A percentile compares a stretch with the other conserved stretches of the same genome.
Conservation (phyloP, 2,329 filamentous ascomycete species). For the Didymosphaeria variabile region DNA sequence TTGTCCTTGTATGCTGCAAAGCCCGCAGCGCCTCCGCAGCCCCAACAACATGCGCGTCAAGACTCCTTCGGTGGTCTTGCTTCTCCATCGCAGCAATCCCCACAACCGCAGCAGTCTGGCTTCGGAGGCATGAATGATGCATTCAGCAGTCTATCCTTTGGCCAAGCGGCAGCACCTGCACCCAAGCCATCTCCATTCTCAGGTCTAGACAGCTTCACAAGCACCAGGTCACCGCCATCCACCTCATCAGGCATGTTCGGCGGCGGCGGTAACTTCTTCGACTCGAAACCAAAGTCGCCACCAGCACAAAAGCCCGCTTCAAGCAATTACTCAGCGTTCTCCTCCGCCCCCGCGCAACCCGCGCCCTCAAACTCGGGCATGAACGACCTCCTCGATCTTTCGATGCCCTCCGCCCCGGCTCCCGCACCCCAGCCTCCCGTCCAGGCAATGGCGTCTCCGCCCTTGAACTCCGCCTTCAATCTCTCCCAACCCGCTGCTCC, state of each 20-base stretch:
- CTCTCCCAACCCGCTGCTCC: constrained; percentile 44
- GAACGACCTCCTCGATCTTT: constrained; percentile 83
- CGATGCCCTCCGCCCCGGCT: constrained; percentile 47
- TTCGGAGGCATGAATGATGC: constrained; percentile 81
- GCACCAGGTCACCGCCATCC: constrained; percentile 44
- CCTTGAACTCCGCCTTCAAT: constrained; percentile 76
- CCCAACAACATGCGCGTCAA: constrained; percentile 64
- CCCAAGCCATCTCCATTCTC: constrained; percentile 72
- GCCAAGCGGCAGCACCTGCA: constrained; percentile 58
- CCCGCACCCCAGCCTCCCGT: constrained; percentile 35
- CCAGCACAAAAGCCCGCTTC: constrained; percentile 57
- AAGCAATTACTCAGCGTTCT: constrained; percentile 73
- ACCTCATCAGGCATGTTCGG: constrained; percentile 60
- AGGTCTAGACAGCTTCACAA: constrained; percentile 64
- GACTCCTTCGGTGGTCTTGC: constrained; percentile 58
- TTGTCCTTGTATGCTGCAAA: constrained; percentile 92
- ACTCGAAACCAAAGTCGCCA: constrained; percentile 69
- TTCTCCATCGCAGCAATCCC: constrained; percentile 49
- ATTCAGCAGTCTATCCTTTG: constrained; percentile 75
- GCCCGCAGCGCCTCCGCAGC: constrained; percentile 68
- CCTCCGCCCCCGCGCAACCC: constrained; percentile 61
- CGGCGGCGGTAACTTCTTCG: constrained; percentile 85
- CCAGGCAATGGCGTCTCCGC: constrained; percentile 47
- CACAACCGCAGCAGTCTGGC: constrained; percentile 52
- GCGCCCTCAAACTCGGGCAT: constrained; percentile 62